These are phyloP conservation scores for Boletus tomentosulus DNA, from an alignment of 768 basidiomycete genomes.

Conservation along the genomic window DNA sequence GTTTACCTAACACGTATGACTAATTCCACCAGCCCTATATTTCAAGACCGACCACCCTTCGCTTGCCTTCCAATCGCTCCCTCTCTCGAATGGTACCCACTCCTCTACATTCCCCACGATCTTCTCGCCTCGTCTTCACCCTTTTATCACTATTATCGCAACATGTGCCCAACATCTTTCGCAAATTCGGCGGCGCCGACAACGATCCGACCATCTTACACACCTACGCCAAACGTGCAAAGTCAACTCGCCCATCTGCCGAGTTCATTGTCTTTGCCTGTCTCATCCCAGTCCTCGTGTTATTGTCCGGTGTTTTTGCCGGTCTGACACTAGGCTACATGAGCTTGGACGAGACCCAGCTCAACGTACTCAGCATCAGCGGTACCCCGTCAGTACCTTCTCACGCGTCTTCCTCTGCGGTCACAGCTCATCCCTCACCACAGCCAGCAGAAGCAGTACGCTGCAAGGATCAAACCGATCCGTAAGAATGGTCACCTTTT, in stretches of 20 bases:
- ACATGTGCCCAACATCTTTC: slow-evolving; percentile 42
- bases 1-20: slow-evolving; percentile 1
- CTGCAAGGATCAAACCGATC: slow-evolving; percentile 82
- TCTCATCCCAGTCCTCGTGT: slow-evolving; percentile 81
- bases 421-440: slow-evolving; percentile 1
- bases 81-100: slow-evolving; percentile 38
- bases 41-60: not conserved
- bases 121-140: slow-evolving; percentile 44
- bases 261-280: slow-evolving; percentile 40
- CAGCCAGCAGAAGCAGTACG: slow-evolving; percentile 76
- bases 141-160: slow-evolving; percentile 41
- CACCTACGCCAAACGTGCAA: slow-evolving; percentile 31
- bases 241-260: slow-evolving; percentile 12
- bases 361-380: slow-evolving; percentile 80
- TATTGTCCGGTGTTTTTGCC: slow-evolving; percentile 84
- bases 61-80: not conserved
- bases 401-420: not conserved
- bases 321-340: slow-evolving; percentile 90
- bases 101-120: slow-evolving; percentile 30
- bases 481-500: slow-evolving; percentile 80
- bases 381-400: slow-evolving; percentile 65
- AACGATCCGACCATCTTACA: slow-evolving; percentile 17
- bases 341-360: slow-evolving; percentile 89
- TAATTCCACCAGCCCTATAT: not conserved
- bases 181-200: slow-evolving; percentile 10